phyloP scores from a whole-genome alignment of 345 rosid genomes.

The Syzygium aqueum region DNA sequence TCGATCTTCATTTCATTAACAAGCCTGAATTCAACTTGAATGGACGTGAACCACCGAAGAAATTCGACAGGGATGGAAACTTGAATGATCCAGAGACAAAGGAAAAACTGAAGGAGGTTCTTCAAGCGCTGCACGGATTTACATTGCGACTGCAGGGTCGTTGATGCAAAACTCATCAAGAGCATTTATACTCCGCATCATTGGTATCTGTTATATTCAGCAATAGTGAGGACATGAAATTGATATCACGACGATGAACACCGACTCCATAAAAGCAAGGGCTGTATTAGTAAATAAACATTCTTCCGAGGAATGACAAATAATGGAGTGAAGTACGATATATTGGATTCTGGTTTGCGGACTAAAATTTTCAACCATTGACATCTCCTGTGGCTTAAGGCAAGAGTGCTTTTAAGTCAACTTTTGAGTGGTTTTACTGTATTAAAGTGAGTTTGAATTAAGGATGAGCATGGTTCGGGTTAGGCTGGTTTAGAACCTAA shows the following conservation, averaged over 20 bases:
- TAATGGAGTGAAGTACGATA: no score
- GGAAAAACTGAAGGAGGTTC: conserved; percentile 40
- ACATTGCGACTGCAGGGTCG: conserved; percentile 45
- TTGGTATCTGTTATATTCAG: not conserved
- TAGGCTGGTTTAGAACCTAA: not conserved
- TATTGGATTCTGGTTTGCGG: not conserved
- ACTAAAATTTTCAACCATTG: no score
- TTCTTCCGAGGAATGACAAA: not conserved
- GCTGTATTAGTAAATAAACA: not conserved
- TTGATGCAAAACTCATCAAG: not conserved
- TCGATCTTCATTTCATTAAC: conserved; percentile 87
- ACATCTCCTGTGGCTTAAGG: not conserved
- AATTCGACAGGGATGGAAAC: conserved; percentile 66
- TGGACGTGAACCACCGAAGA: conserved; percentile 62
- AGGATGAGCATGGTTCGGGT: not conserved
- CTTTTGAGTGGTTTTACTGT: not conserved
- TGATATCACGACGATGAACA: not conserved
- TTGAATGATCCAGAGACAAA: conserved; percentile 38
- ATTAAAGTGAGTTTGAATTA: no score
- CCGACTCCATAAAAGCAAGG: not conserved
- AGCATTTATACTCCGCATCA: not conserved
- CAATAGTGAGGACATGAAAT: not conserved
- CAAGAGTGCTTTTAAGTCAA: not conserved
- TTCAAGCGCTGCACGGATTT: conserved; percentile 46
- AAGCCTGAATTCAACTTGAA: conserved; percentile 68